Evolutionary conservation across 345 rosid genomes (phyloP), one percentile per base, ranked within the genome.

Genomic region (Raphanus sativus): DNA sequence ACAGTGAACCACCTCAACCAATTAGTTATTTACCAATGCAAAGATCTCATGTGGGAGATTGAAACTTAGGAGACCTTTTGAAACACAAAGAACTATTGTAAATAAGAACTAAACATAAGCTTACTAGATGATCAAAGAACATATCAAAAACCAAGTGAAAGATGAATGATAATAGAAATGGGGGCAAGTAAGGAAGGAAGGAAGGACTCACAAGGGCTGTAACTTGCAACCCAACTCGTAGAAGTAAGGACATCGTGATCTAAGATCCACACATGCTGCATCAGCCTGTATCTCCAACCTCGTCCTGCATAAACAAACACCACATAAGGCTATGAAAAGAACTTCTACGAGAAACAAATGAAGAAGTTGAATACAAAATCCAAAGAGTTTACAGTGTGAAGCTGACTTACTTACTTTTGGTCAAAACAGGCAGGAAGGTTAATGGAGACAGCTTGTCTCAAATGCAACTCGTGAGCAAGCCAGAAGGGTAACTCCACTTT

Each of bases 221-320:
- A 92, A 80, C 83, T 94, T 94, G 91, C 93, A 87, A 45, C 94
- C 98, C 75, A 92, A 85, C 77, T 92, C 95, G 52, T 90, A 90
- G 70, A 94, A 94, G 74, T 87, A 87, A 6, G 77, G 87, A 69
- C 90, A 88, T 2, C 90, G 86, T 38, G 92, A 89, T 84, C 83
- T 86, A 62, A 94, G 87, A 87, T 94, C 97, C 70, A 89, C 98
- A 79, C 86, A 85, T 6, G 90, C 89, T 54, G 97, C 94, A 79
- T 94, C 97, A 11, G 96, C 96, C 76, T 91, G 97, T 65, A 94
- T 84, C 84, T 91, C 98, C 56, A 86, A 73, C 83, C 91, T 86
- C 69, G 93, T 88, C 48, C 94, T 94, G 85, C 58, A 58, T 54
- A 11, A 15, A 16, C 36, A 48, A 24, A 60, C 16, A 67, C 3